A percentile compares a stretch with the other conserved stretches of the same genome.
Conservation (phyloP, 768 basidiomycete genomes). For the Boletus sp. region DNA sequence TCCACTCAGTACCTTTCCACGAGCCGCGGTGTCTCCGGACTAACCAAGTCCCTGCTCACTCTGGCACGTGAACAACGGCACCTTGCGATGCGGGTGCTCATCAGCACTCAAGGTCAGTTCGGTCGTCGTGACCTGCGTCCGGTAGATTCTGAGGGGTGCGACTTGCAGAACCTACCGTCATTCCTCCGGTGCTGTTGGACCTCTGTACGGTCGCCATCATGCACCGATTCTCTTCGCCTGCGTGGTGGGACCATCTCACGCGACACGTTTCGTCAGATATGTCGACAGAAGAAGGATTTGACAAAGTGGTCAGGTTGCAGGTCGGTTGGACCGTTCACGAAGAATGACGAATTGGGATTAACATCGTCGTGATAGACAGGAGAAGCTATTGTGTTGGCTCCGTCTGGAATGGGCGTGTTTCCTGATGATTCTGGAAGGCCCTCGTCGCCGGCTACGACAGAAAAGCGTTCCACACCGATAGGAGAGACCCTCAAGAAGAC, state of each 20-base stretch:
- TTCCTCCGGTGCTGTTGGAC: slow-evolving; percentile 60
- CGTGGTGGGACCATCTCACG: slow-evolving; percentile 65
- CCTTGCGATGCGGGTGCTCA: slow-evolving; percentile 64
- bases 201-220: slow-evolving; percentile 58
- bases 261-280: slow-evolving; percentile 62
- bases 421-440: slow-evolving; percentile 5
- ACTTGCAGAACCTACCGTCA: slow-evolving; percentile 58
- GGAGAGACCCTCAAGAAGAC: not conserved
- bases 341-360: not conserved
- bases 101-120: slow-evolving; percentile 63
- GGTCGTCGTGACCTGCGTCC: not conserved
- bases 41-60: slow-evolving; percentile 53
- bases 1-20: slow-evolving; percentile 50
- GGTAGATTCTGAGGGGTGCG: not conserved
- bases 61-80: slow-evolving; percentile 67
- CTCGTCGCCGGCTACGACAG: not conserved
- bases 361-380: slow-evolving; percentile 46
- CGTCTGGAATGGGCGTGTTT: slow-evolving; percentile 50
- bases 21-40: slow-evolving; percentile 41
- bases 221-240: slow-evolving; percentile 67
- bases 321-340: slow-evolving; percentile 30
- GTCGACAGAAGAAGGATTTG: slow-evolving; percentile 51
- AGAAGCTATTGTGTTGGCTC: slow-evolving; percentile 60
- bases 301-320: slow-evolving; percentile 57
- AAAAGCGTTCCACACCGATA: not conserved